phyloP scores from a whole-genome alignment of 192 early-diverging fungal genomes.

The Entomortierella lignicola region DNA sequence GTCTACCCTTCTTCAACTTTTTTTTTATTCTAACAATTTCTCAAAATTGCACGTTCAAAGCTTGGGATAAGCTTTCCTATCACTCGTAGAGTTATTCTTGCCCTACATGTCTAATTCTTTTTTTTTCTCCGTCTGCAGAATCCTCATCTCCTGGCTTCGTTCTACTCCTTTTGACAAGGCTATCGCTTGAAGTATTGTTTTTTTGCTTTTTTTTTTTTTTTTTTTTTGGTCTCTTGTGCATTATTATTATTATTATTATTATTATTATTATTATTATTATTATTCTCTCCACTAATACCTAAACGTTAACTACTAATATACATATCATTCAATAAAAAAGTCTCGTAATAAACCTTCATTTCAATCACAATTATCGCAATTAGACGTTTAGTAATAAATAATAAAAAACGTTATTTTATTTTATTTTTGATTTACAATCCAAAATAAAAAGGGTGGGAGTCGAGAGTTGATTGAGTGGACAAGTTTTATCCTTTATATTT shows the following conservation, averaged over 20 bases:
- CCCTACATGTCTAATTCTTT: conserved; percentile 81
- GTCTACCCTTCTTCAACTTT: conserved; percentile 71
- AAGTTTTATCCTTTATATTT: too few species aligned
- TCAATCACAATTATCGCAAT: too few species aligned
- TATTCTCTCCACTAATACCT: too few species aligned
- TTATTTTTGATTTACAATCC: conserved; percentile 59
- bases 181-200: conserved; percentile 70
- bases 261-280: too few species aligned
- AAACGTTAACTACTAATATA: too few species aligned
- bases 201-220: conserved; percentile 66
- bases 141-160: conserved; percentile 65
- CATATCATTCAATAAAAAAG: too few species aligned
- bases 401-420: conserved; percentile 67
- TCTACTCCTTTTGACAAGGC: conserved; percentile 72
- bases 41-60: conserved; percentile 58
- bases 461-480: too few species aligned
- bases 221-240: conserved; percentile 60
- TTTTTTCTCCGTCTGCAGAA: conserved; percentile 87
- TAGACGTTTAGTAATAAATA: too few species aligned
- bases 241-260: too few species aligned
- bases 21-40: conserved; percentile 66
- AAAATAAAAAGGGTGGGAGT: neutral
- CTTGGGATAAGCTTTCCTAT: conserved; percentile 66
- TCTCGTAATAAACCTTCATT: too few species aligned
- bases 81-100: conserved; percentile 69